phyloP scores from a whole-genome alignment of 106 monocot genomes.

The Allium cepa region DNA sequence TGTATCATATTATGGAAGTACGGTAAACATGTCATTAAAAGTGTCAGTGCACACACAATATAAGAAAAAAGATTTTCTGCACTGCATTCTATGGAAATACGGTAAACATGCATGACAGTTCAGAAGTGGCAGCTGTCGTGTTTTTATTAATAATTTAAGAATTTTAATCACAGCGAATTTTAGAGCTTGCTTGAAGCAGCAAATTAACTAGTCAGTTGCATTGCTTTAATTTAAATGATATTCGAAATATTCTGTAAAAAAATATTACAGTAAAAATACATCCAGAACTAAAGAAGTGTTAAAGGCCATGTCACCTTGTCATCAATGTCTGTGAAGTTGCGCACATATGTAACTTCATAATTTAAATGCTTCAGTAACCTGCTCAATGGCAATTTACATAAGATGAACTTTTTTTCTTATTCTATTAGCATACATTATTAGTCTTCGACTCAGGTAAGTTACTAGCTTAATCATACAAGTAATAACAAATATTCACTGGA shows the following conservation, averaged over 20 bases:
- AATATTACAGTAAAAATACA: neutral
- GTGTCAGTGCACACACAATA: no score
- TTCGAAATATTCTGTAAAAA: neutral
- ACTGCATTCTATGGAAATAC: no score
- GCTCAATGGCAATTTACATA: conserved; percentile 3
- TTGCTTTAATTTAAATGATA: neutral
- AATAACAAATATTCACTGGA: no score
- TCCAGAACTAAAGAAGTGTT: neutral
- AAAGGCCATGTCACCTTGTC: conserved; percentile 50
- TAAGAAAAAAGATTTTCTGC: no score
- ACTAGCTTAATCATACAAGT: no score
- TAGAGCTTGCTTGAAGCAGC: no score
- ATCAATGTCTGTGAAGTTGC: conserved; percentile 86
- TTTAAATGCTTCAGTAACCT: conserved; percentile 69
- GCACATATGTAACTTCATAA: conserved; percentile 68
- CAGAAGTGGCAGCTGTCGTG: no score
- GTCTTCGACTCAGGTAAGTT: no score
- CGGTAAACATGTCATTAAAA: no score
- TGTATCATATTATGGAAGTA: no score
- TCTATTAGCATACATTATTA: neutral
- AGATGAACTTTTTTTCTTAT: neutral
- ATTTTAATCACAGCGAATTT: neutral
- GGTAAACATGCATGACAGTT: no score
- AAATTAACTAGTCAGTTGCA: no score
- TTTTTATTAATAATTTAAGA: neutral